Percentiles rank a stretch among this genome's conserved stretches.
Conservation (phyloP, 1,284 basidiomycete genomes). For the Termitomyces sp. region DNA sequence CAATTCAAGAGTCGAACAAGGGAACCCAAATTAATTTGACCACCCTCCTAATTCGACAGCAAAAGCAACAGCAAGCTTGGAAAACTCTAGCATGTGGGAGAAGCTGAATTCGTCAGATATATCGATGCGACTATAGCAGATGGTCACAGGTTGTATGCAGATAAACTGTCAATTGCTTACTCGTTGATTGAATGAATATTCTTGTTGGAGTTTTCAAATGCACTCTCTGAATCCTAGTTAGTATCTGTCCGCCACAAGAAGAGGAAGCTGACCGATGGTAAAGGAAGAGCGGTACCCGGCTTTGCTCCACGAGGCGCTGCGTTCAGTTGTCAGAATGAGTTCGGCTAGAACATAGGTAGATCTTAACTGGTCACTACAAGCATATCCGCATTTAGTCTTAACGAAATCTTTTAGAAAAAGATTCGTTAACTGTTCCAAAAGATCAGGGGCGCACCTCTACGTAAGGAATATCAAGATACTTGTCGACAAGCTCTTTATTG, state of each 20-base stretch:
- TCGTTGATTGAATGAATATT: slow-evolving; percentile 82
- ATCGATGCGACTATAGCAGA: slow-evolving; percentile 61
- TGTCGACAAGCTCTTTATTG: slow-evolving; percentile 71
- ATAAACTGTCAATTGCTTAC: slow-evolving; percentile 35
- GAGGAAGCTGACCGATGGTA: slow-evolving; percentile 61
- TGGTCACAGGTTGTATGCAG: neutral
- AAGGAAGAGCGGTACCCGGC: slow-evolving; percentile 83
- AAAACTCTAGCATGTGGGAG: slow-evolving; percentile 80
- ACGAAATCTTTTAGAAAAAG: slow-evolving; percentile 11
- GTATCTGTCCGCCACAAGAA: slow-evolving; percentile 11
- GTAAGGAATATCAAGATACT: slow-evolving; percentile 77
- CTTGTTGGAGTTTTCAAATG: slow-evolving; percentile 71
- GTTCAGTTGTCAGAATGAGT: slow-evolving; percentile 22
- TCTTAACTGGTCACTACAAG: slow-evolving; percentile 84
- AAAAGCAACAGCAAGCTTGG: slow-evolving; percentile 84
- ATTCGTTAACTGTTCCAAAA: slow-evolving; percentile 10
- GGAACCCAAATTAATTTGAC: slow-evolving; percentile 20
- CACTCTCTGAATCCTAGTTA: slow-evolving; percentile 46
- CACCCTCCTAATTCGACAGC: slow-evolving; percentile 74
- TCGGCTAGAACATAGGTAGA: slow-evolving; percentile 24
- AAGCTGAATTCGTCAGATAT: slow-evolving; percentile 86
- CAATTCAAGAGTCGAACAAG: neutral
- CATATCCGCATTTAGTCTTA: slow-evolving; percentile 85
- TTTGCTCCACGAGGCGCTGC: slow-evolving; percentile 79
- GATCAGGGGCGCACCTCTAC: slow-evolving; percentile 39